Conservation (phyloP, 345 rosid species). For the Aquilaria sinensis region DNA sequence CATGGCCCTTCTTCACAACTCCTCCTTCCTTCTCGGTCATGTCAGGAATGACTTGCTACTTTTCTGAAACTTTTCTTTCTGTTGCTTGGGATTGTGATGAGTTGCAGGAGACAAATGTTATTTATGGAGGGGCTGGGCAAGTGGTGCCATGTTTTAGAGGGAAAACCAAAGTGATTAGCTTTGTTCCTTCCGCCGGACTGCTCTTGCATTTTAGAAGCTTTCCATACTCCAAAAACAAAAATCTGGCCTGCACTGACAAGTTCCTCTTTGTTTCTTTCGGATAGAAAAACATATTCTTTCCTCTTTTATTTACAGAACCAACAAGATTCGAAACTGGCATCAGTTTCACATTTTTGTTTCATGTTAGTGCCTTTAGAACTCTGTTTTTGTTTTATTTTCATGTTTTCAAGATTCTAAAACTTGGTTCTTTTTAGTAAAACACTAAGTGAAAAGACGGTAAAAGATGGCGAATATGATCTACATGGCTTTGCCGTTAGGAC, state of each 20-base stretch:
- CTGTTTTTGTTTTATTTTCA: too few relatives aligned
- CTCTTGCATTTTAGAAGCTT: constrained; percentile 2
- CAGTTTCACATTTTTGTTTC: too few relatives aligned
- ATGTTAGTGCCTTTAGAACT: too few relatives aligned
- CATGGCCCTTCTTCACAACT: constrained; percentile 30
- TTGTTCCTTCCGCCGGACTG: constrained; percentile 19
- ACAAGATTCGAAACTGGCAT: too few relatives aligned
- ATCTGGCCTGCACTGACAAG: too few relatives aligned
- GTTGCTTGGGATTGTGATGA: constrained; percentile 2
- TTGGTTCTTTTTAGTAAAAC: too few relatives aligned
- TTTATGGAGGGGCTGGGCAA: constrained; percentile 16
- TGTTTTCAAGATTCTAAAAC: too few relatives aligned
- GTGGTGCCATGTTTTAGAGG: constrained; percentile 18
- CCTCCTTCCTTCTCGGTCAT: constrained; percentile 53
- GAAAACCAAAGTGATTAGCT: constrained; percentile 25
- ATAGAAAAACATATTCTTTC: too few relatives aligned
- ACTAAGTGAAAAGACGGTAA: background rate
- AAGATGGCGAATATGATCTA: constrained; percentile 80
- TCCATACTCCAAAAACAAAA: too few relatives aligned
- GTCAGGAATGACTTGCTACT: background rate
- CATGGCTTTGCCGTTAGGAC: constrained; percentile 92
- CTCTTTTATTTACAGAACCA: too few relatives aligned
- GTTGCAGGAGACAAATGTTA: background rate
- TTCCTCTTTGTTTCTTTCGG: too few relatives aligned
- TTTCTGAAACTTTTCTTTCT: constrained; percentile 3